Conservation (phyloP, 2,329 filamentous ascomycete genomes). For the Paraphoma sp. region DNA sequence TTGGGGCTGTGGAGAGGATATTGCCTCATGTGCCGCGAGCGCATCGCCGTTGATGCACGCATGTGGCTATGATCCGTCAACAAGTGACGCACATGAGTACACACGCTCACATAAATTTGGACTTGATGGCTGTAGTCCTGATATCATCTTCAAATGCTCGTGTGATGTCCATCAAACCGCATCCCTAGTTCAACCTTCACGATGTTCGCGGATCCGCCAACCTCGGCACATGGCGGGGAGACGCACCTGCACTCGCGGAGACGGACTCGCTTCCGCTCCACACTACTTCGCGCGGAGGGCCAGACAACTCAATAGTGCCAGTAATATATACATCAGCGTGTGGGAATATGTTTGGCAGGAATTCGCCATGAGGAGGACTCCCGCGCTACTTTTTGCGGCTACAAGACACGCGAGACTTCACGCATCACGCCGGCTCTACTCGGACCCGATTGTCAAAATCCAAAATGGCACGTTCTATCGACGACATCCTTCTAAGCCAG, state of each 20-base stretch:
- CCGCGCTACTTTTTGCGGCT: slow-evolving; percentile 34
- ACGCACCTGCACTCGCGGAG: slow-evolving; percentile 34
- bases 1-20: not conserved
- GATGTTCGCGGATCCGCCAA: slow-evolving; percentile 15
- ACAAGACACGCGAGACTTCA: slow-evolving; percentile 30
- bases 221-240: slow-evolving; percentile 30
- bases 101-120: slow-evolving; percentile 52
- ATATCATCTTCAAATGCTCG: slow-evolving; percentile 42
- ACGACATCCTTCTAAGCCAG: slow-evolving; percentile 71
- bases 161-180: slow-evolving; percentile 17
- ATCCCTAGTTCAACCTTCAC: not conserved
- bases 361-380: slow-evolving; percentile 41
- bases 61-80: slow-evolving; percentile 24
- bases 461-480: slow-evolving; percentile 82
- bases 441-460: slow-evolving; percentile 40
- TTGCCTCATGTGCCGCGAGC: slow-evolving; percentile 22
- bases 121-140: slow-evolving; percentile 48
- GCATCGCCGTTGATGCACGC: slow-evolving; percentile 35
- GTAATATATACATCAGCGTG: slow-evolving; percentile 1
- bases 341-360: slow-evolving; percentile 2
- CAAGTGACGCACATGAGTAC: not conserved
- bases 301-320: slow-evolving; percentile 4
- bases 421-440: slow-evolving; percentile 20
- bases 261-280: slow-evolving; percentile 27
- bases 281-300: slow-evolving; percentile 15